Evolutionary conservation across 1,139 yeast species (phyloP), one percentile per base, ranked within the genome.

Genomic region (Entelexis paramagnoliae): DNA sequence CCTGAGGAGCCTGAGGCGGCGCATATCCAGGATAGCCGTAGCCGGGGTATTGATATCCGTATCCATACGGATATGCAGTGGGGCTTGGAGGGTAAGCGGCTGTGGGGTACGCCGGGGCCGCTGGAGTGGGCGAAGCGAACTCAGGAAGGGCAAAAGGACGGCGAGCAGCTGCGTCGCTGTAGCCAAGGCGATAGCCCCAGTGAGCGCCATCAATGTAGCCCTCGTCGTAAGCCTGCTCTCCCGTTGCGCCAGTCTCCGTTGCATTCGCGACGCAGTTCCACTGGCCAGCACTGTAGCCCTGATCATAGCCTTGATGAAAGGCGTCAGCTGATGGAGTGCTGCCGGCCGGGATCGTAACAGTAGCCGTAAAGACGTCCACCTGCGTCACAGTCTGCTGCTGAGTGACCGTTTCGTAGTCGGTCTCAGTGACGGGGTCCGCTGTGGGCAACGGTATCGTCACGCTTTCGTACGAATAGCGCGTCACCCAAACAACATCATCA

Each of bases 121-220:
- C 45, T 24, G 49, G 28, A 8, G 33, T 11, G 13, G 38, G 26
- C 11, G 20, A 33, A 13, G 41, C 46, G 19, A 49, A 45, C 24
- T 22, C 17, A 1, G 55, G 55, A 20, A 41, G 30, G 2, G 13
- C 40, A 35, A 35, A 41, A 2, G 48, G 51, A 6, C 46, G 42
- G 22, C 44, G 40, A 28, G 30, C 51, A 2, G 30, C 13, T 2
- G 44, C 54, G 34, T 53, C 56, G 16, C 28, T 14, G 51, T 48
- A 53, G 10, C 56, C 56, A 10, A 19, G 28, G 24, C 40, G 14
- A 49, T 53, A 53, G 3, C 48, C 56, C 56, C 56, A 53, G 2
- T 43, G 34, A 1, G 56, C 54, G 26, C 56, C 56, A 11, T 48
- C 42, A 1, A 36, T 46, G 38, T 51, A 53, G 22, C 53, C 56